Evolutionary conservation across 495 filamentous ascomycete species (phyloP).

Genomic region (Hypoxylon cercidicola): DNA sequence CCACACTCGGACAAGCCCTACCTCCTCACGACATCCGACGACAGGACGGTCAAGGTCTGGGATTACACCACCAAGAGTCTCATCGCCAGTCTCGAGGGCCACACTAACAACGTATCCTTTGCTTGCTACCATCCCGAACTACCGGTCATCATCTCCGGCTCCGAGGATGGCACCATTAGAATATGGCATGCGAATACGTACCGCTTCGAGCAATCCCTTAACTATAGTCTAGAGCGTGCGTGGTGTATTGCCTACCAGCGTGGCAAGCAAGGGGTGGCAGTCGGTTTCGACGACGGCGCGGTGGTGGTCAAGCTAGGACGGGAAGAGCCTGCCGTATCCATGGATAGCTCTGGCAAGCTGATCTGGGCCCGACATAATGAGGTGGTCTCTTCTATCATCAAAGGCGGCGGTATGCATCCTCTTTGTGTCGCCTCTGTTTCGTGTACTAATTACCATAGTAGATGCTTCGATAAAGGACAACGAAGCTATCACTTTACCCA

Average conservation of each 20-base stretch:
- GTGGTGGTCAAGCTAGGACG: constrained; percentile 98
- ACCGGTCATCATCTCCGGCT: constrained; percentile 98
- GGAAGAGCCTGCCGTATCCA: constrained; percentile 96
- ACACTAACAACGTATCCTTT: constrained; percentile 99
- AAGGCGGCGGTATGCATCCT: constrained; percentile 71
- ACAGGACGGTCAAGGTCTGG: constrained; percentile 95
- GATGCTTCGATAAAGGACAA: constrained; percentile 88
- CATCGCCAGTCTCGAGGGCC: constrained; percentile 95
- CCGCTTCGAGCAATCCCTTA: constrained; percentile 91
- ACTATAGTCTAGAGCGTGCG: constrained; percentile 92
- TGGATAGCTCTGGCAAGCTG: constrained; percentile 95
- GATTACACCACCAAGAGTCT: constrained; percentile 98
- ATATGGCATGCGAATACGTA: constrained; percentile 95
- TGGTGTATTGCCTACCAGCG: constrained; percentile 98
- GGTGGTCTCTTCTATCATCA: constrained; percentile 93
- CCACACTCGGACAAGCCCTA: constrained; percentile 97
- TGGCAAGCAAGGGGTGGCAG: constrained; percentile 90
- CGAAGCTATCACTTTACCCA: constrained; percentile 82
- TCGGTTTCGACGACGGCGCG: constrained; percentile 97
- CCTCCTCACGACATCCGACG: constrained; percentile 94
- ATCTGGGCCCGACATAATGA: constrained; percentile 96
- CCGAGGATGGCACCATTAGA: constrained; percentile 95
- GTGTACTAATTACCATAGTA: constrained; percentile 33
- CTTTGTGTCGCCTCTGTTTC: not conserved
- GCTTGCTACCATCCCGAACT: constrained; percentile 98